These are phyloP conservation scores for Boechera divaricarpa DNA, from an alignment of 345 rosid species.

Conservation along the genomic window DNA sequence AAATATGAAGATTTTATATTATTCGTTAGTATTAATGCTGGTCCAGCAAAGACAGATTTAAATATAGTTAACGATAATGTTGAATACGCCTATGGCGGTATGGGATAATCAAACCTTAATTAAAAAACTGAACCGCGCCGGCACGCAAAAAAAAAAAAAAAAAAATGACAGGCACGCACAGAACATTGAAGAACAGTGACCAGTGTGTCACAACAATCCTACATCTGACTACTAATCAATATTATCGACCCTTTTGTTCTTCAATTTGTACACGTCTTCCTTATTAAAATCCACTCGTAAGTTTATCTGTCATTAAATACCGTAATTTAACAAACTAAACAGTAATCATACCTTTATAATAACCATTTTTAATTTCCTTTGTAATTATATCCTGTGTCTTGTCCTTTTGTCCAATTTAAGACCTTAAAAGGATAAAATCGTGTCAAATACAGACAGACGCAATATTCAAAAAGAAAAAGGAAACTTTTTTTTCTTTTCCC, in stretches of 20 bases:
- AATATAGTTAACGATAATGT: not conserved
- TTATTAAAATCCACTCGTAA: not conserved
- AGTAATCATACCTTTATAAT: not conserved
- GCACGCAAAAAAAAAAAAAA: not conserved
- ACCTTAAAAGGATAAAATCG: slow-evolving; percentile 23
- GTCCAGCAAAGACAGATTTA: not conserved
- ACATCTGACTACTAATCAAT: not conserved
- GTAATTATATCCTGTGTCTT: not conserved
- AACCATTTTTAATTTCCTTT: not conserved
- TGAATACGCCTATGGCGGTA: not conserved
- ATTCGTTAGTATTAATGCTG: not conserved
- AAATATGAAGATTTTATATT: not conserved
- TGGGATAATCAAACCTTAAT: slow-evolving; percentile 11
- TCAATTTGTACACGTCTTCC: not conserved
- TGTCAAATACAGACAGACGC: not conserved
- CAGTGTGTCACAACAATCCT: not conserved
- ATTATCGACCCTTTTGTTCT: slow-evolving; percentile 12
- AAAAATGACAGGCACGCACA: not conserved
- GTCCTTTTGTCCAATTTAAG: not conserved
- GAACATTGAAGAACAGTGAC: slow-evolving; percentile 6
- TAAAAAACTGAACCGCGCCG: not conserved
- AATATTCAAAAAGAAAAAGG: not conserved
- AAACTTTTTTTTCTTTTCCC: not conserved
- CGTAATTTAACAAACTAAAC: not conserved
- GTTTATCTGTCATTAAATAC: not conserved